Conservation (phyloP, 306 rosid genomes). For the Canavalia ensiformis region DNA sequence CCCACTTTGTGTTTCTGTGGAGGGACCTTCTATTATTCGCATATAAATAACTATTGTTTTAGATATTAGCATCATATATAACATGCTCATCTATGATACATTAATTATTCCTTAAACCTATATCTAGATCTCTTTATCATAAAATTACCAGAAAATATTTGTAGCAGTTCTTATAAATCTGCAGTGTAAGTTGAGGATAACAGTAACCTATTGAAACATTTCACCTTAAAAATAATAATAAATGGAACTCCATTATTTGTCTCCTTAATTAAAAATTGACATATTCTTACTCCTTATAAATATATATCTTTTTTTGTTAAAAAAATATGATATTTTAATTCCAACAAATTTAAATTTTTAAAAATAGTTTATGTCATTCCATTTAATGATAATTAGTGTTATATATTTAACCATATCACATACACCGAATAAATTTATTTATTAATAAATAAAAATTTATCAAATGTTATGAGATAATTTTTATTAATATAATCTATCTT, state of each 20-base stretch:
- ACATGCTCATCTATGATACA: not conserved
- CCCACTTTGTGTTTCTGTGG: slow-evolving; percentile 12
- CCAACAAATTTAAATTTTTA: too few relatives aligned
- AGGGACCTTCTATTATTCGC: not conserved
- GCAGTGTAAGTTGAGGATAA: not conserved
- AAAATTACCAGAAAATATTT: not conserved
- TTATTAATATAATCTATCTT: too few relatives aligned
- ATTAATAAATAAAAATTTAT: too few relatives aligned
- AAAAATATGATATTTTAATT: too few relatives aligned
- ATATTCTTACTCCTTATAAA: too few relatives aligned
- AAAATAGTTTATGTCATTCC: too few relatives aligned
- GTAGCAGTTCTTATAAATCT: not conserved
- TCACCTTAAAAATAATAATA: not conserved
- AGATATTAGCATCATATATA: not conserved
- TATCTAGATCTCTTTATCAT: not conserved
- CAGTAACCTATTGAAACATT: not conserved
- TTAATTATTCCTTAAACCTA: not conserved
- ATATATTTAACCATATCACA: too few relatives aligned
- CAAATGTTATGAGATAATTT: too few relatives aligned
- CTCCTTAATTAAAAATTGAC: too few relatives aligned
- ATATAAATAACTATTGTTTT: not conserved
- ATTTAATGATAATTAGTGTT: too few relatives aligned
- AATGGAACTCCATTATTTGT: not conserved
- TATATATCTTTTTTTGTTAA: too few relatives aligned
- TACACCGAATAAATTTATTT: too few relatives aligned